phyloP scores from a whole-genome alignment of 257 asterid species.

The Przewalskia tangutica region DNA sequence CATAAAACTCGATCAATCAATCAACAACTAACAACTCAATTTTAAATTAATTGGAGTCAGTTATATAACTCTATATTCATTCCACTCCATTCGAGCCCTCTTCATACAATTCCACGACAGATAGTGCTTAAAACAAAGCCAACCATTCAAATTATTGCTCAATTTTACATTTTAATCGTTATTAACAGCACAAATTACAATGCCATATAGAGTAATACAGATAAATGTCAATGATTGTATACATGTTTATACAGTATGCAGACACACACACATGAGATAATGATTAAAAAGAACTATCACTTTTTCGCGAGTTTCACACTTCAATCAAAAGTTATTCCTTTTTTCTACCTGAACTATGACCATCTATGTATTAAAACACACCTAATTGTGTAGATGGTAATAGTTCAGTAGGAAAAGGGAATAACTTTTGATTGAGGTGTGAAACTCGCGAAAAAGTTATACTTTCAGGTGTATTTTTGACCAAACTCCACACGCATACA shows the following conservation, averaged over 20 bases:
- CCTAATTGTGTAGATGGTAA: too few relatives aligned
- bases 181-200: not conserved
- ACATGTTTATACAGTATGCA: not conserved
- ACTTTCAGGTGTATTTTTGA: too few relatives aligned
- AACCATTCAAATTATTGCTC: not conserved
- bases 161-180: not conserved
- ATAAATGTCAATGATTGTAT: not conserved
- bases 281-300: too few relatives aligned
- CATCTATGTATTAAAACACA: too few relatives aligned
- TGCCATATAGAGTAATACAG: not conserved
- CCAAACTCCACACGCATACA: conserved; percentile 24
- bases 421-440: too few relatives aligned
- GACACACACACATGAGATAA: not conserved
- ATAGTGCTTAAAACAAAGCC: not conserved
- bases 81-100: not conserved
- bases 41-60: not conserved
- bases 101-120: not conserved
- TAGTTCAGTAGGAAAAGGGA: conserved; percentile 33
- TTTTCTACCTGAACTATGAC: too few relatives aligned
- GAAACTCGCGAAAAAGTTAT: too few relatives aligned
- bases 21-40: not conserved
- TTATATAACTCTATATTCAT: not conserved
- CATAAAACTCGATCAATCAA: not conserved
- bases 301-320: too few relatives aligned
- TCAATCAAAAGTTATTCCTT: too few relatives aligned